A percentile compares a stretch with the other conserved stretches of the same genome.
These are phyloP conservation scores for Cubamyces sp. DNA, from an alignment of 768 basidiomycete species.

Conservation along the genomic window DNA sequence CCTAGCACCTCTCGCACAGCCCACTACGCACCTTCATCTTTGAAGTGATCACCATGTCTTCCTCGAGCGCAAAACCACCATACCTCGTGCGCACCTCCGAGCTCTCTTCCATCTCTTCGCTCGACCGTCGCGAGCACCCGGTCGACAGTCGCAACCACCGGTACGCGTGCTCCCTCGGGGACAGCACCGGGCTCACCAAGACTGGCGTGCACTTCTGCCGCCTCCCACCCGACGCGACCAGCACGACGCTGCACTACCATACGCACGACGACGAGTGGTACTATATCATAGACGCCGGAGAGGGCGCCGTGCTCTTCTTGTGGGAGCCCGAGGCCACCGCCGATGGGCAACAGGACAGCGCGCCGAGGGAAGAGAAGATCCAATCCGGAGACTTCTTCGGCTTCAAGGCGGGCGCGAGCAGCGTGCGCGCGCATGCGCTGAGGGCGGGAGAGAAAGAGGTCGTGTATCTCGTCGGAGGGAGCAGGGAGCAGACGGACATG, in stretches of 20 bases:
- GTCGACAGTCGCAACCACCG: slow-evolving; percentile 14
- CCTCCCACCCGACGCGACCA: slow-evolving; percentile 24
- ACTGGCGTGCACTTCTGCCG: slow-evolving; percentile 29
- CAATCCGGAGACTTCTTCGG: slow-evolving; percentile 32
- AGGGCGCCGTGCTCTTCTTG: slow-evolving; percentile 18
- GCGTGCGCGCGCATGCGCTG: slow-evolving; percentile 26
- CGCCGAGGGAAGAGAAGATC: slow-evolving; percentile 25
- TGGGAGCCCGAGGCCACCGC: slow-evolving; percentile 16
- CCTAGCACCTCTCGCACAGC: neutral
- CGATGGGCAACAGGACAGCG: neutral
- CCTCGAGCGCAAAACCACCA: neutral
- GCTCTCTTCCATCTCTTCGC: neutral
- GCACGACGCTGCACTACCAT: slow-evolving; percentile 29
- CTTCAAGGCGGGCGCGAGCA: slow-evolving; percentile 26
- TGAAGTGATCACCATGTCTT: neutral
- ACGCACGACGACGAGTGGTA: slow-evolving; percentile 30
- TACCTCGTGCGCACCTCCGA: slow-evolving; percentile 22
- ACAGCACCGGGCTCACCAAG: slow-evolving; percentile 26
- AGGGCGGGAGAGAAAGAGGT: slow-evolving; percentile 27
- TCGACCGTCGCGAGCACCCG: slow-evolving; percentile 15
- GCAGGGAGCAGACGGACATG: slow-evolving; percentile 27
- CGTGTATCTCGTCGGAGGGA: slow-evolving; percentile 33
- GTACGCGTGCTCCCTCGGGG: slow-evolving; percentile 24
- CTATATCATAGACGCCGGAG: slow-evolving; percentile 28
- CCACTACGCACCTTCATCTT: neutral